Evolutionary conservation across 2,329 filamentous ascomycete species (phyloP), one percentile per base, ranked within the genome.

Genomic region (Penicillium frequentans): DNA sequence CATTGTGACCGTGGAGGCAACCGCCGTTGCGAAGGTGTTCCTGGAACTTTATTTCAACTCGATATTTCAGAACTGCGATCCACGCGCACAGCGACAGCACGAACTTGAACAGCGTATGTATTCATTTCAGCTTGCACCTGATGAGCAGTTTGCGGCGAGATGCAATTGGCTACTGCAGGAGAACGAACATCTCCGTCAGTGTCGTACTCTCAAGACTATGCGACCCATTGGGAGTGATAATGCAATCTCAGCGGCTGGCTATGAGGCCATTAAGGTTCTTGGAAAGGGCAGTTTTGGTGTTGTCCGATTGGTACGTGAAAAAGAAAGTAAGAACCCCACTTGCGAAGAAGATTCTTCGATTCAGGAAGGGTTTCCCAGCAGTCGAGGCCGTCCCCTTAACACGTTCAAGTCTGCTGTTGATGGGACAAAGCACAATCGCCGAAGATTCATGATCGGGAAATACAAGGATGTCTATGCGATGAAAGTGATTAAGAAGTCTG

Each of bases 221-320:
- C 78, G 81, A 46, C 68, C 70, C 29, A 55, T 53, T 23, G 66
- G 60, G 62, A 70, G 75, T n/a, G 77, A 78, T 26, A 75, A 82
- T 62, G 79, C 80, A 3, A 79, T 83, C 14, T 81, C 81, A 44
- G 71, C 82, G 23, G 83, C 86, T 9, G 84, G 86, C n/a, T 97
- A 93, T 68, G 89, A 96, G 62, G 81, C 88, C 13, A 77, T 98
- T 29, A 90, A 92, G 64, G 82, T 96, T 19, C 81, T 98, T 5
- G 93, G 95, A 0, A 96, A 95, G 71, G 93, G 95, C 9, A 97
- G 93, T 69, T 99, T 98, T 75, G 93, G 95, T 0, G 88, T 96
- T 24, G 95, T 99, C 16, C 85, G 89, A 46, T 81, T 99, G 35
- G 93, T 98, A 2, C 55, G 89, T 93, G 70, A 88, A 79, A 62